Base-by-base conservation (phyloP, 2,329 filamentous ascomycete species). In the Thermoascus crustaceus region DNA sequence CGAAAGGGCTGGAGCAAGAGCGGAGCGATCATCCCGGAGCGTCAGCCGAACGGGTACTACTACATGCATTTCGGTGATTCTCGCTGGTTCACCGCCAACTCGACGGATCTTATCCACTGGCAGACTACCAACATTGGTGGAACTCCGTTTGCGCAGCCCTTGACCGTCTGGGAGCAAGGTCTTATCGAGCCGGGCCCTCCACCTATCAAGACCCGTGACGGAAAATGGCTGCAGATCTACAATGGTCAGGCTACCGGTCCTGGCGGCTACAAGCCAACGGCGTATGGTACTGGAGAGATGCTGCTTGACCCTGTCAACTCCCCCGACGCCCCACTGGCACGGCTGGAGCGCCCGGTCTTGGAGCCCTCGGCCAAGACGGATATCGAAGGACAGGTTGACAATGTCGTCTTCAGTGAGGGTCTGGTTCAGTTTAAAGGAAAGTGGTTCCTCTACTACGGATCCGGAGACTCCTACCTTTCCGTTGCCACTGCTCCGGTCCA, bases 21-120 rank as follows among this genome's bases (percentile, higher is more conserved):
- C 17, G 47, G 43, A 7, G 39, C 47, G n/a, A 48, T 49, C 18
- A 34, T 57, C 14, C 44, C 46, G 14, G 55, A 58, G 35, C 45
- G 40, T 13, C 48, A 50, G 26, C 35, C 50, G 2, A 46, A 59
- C 35, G 54, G 54, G 1, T 32, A 50, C 5, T 60, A 60, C 35
- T 50, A 57, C 25, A 60, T 61, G 54, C 49, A 53, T 29, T 59
- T 53, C 40, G 57, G 57, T 8, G 55, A 61, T 34, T 45, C 42
- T 18, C 50, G 48, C 36, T 42, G 59, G 35, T 57, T 57, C 40
- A 43, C 44, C 38, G 52, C 49, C 7, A 55, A 38, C 19, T 55
- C 52, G 5, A 40, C 47, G 1, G 55, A 60, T 35, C 41, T 58
- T 21, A 24, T 58, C n/a, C 49, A 57, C 40, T 59, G 56, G 55